Base-by-base conservation (phyloP, 306 rosid species). In the Cicer judaicum region DNA sequence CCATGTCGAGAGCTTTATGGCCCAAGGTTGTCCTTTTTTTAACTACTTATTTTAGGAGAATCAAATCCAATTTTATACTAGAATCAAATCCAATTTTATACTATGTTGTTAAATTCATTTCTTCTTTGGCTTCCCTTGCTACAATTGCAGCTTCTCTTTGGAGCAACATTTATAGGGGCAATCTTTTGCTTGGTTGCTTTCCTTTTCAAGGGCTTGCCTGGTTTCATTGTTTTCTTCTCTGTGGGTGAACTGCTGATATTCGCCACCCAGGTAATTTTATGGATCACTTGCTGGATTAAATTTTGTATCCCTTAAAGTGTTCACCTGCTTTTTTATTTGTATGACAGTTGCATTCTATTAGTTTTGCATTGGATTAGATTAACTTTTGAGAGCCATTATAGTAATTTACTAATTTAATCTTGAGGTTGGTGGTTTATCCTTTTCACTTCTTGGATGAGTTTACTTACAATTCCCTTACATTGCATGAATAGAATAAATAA, bases 171-270 rank as follows among this genome's bases (percentile, higher is more conserved):
- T 77, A 79, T 91, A 12, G 98, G 98, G 29, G 96, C 96, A 64
- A 80, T 84, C 74, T 87, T 90, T 83, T 94, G 97, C 84, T 86
- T 94, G 63, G 50, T 86, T 49, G 96, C 98, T 56, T 94, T 94
- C 73, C 89, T 88, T 79, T 77, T 90, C 56, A 86, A 36, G 81
- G 73, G 83, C 90, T 85, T 94, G 85, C 68, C 79, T 75, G 89
- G 81, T 64, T 94, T 79, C 84, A 63, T 91, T 47, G 87, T 84
- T 54, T 80, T 94, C 72, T 91, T 91, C 70, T 38, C 90, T 50
- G 19, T 94, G 6, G 97, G 98, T n/a, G 97, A 94, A 86, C 78
- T 94, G 42, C 86, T 91, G 59, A 77, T 94, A 73, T 94, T 94
- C 78, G 91, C 91, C 74, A 90, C 88, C 40, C 96, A 89, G 96